These are phyloP conservation scores for Tricholoma terreum DNA, from an alignment of 768 basidiomycete genomes.

Conservation along the genomic window DNA sequence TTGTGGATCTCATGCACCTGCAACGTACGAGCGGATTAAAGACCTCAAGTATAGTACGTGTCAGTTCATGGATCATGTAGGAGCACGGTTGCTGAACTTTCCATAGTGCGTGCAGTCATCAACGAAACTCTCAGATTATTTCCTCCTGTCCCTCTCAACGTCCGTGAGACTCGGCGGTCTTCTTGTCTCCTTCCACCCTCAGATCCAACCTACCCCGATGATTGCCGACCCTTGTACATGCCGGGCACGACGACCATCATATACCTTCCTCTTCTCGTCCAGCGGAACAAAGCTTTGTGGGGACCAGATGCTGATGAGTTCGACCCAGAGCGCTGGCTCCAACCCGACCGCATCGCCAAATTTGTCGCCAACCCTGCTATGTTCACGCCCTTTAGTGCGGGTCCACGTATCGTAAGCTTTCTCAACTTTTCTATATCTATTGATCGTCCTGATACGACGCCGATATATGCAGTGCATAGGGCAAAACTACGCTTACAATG, in stretches of 20 bases:
- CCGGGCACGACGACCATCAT: conserved; percentile 55
- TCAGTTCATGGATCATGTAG: background rate
- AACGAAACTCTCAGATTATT: conserved; percentile 78
- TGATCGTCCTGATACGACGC: background rate
- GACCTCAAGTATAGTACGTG: conserved; percentile 62
- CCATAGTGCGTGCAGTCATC: conserved; percentile 67
- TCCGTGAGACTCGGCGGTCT: conserved; percentile 51
- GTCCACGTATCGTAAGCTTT: conserved; percentile 51
- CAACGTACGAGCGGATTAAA: conserved; percentile 56
- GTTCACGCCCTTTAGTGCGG: conserved; percentile 73
- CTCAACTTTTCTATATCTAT: conserved; percentile 21
- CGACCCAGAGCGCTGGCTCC: conserved; percentile 76
- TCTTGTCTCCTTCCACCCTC: conserved; percentile 51
- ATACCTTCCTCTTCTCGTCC: conserved; percentile 60
- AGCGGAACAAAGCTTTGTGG: conserved; percentile 68
- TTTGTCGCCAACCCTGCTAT: conserved; percentile 62
- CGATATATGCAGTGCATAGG: conserved; percentile 52
- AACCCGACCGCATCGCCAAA: conserved; percentile 46
- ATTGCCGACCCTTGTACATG: conserved; percentile 52
- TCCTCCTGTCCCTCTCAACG: conserved; percentile 75
- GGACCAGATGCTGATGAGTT: conserved; percentile 75
- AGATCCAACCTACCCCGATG: conserved; percentile 42
- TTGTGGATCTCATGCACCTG: conserved; percentile 45
- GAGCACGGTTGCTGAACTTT: conserved; percentile 7
- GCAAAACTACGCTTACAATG: conserved; percentile 74